These are phyloP conservation scores for Dactylellina parvicollis DNA, from an alignment of 2,329 filamentous ascomycete species.

Conservation along the genomic window DNA sequence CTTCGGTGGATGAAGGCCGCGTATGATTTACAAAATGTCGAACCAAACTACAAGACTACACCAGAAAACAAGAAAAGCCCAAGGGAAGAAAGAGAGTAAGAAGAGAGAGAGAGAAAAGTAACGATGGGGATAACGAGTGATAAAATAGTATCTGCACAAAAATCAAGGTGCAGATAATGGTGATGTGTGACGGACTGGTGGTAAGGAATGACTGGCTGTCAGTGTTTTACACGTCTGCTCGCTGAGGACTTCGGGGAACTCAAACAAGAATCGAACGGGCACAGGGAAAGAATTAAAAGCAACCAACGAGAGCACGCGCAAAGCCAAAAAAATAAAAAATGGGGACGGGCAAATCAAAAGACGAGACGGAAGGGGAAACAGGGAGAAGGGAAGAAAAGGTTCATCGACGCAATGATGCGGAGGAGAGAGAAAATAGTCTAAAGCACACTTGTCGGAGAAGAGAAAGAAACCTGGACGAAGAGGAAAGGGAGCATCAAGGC, in stretches of 20 bases:
- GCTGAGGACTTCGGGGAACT: constrained; percentile 48
- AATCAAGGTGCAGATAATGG: constrained; percentile 46
- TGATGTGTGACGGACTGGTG: constrained; percentile 42
- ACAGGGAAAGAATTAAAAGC: constrained; percentile 52
- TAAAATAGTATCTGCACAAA: constrained; percentile 54
- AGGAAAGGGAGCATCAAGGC: constrained; percentile 42
- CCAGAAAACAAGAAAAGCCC: constrained; percentile 44
- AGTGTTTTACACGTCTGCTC: constrained; percentile 51
- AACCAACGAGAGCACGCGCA: constrained; percentile 52
- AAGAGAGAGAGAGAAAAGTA: constrained; percentile 29
- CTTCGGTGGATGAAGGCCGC: constrained; percentile 37
- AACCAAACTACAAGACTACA: constrained; percentile 54
- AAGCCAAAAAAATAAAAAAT: constrained; percentile 41
- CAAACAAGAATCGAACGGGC: constrained; percentile 52
- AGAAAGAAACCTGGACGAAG: constrained; percentile 39
- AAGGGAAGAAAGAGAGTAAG: constrained; percentile 24
- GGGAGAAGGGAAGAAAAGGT: constrained; percentile 43
- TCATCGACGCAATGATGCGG: constrained; percentile 53
- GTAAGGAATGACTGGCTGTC: constrained; percentile 54
- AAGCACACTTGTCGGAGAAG: constrained; percentile 12
- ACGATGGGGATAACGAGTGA: constrained; percentile 53
- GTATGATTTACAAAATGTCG: constrained; percentile 38
- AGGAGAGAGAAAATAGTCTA: constrained; percentile 31
- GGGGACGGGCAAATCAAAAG: constrained; percentile 53
- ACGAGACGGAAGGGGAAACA: constrained; percentile 52